Conservation (phyloP, 1,284 basidiomycete genomes). For the Vanrija sp. region DNA sequence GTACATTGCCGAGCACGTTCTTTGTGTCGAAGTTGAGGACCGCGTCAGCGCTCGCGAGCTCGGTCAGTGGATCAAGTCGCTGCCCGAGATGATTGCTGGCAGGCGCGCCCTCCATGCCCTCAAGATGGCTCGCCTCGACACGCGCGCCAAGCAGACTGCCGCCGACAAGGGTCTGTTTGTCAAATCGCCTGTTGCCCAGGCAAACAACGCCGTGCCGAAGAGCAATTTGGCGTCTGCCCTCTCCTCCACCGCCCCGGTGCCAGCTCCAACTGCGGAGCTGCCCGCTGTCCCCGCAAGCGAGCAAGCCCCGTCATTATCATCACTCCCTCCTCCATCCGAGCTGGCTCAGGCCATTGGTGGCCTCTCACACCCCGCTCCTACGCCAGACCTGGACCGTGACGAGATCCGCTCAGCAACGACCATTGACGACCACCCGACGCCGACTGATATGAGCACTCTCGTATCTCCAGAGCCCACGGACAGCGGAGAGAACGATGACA, state of each 20-base stretch:
- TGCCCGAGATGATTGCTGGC: constrained; percentile 66
- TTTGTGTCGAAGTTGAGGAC: constrained; percentile 62
- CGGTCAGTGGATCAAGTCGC: constrained; percentile 75
- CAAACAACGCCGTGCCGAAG: constrained; percentile 19
- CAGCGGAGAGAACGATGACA: constrained; percentile 10
- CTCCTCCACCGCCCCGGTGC: constrained; percentile 35
- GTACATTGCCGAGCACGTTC: constrained; percentile 79
- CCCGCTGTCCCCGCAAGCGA: not conserved
- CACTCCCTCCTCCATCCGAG: constrained; percentile 13
- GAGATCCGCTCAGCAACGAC: constrained; percentile 29
- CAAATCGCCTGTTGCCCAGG: constrained; percentile 36
- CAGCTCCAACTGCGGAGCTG: not conserved
- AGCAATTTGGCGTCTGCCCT: constrained; percentile 31
- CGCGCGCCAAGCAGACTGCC: constrained; percentile 18
- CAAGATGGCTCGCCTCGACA: constrained; percentile 34
- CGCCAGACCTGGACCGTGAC: constrained; percentile 16
- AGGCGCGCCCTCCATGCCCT: constrained; percentile 41
- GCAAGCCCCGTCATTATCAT: constrained; percentile 1
- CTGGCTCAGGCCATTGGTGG: not conserved
- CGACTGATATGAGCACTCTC: constrained; percentile 27
- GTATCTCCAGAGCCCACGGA: constrained; percentile 30
- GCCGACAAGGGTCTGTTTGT: constrained; percentile 36
- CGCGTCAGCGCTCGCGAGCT: constrained; percentile 78
- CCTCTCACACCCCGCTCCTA: constrained; percentile 5
- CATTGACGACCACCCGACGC: constrained; percentile 39